These are phyloP conservation scores for Triadica sebifera DNA, from an alignment of 345 rosid genomes.

Conservation along the genomic window DNA sequence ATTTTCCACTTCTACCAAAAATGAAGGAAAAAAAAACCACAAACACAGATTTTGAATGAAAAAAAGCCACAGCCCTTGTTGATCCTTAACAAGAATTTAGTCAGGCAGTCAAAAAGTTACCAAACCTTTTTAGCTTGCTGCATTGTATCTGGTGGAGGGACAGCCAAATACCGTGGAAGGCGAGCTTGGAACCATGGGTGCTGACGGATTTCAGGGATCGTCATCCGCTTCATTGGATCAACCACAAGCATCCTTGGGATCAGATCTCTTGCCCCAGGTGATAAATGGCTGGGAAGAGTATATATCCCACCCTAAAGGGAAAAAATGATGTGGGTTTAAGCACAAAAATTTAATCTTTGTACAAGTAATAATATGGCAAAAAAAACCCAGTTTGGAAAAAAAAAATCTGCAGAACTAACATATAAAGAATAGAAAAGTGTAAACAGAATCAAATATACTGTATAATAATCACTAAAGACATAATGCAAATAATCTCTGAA, in stretches of 20 bases:
- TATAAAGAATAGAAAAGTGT: background rate
- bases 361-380: background rate
- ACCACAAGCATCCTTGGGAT: constrained; percentile 94
- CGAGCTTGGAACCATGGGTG: constrained; percentile 89
- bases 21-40: background rate
- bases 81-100: background rate
- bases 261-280: constrained; percentile 86
- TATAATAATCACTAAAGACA: background rate
- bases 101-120: background rate
- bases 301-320: constrained; percentile 70
- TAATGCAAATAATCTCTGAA: too few species aligned
- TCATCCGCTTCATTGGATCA: constrained; percentile 86
- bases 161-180: constrained; percentile 87
- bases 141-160: constrained; percentile 75
- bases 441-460: background rate
- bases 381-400: background rate
- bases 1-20: constrained; percentile 1
- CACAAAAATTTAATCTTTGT: background rate
- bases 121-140: constrained; percentile 78
- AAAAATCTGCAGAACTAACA: background rate
- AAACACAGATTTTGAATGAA: too few species aligned
- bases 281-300: constrained; percentile 92
- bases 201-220: constrained; percentile 84
- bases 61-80: background rate
- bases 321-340: background rate